Evolutionary conservation across 2,329 filamentous ascomycete genomes (phyloP), one percentile per base, ranked within the genome.

Genomic region (Colletotrichum brevisporum): DNA sequence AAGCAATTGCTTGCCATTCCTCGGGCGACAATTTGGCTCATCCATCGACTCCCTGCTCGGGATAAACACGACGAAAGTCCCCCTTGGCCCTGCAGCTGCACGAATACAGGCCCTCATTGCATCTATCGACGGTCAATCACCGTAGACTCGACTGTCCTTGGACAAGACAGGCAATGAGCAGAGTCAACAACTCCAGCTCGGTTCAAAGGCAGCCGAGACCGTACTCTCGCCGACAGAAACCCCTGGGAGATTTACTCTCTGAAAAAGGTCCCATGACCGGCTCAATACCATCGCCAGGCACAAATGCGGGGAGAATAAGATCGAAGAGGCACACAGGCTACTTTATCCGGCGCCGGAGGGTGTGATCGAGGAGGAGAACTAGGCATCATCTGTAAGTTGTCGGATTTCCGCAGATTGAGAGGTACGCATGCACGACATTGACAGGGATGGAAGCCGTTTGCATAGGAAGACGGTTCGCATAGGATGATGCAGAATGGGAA

Each of bases 381-480:
- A 48, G 43, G 43, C 31, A 36, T 10, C 31, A 36, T 36, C 6
- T 36, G 31, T 41, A n/a, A 26, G 21, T 4, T 54, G 10, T 54
- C 13, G 3, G 12, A 52, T 58, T 48, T 36, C 21, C 47, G 16
- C 55, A 58, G 55, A 58, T 27, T 13, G 12, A 24, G 5, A 6
- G 31, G 31, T 18, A 8, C 48, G 55, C 43, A 58, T 58, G 55
- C 55, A 58, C 55, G 41, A 58, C 15, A 58, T 31, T 36, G 41
- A 24, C 55, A 31, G 31, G 43, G 21, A 21, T 15, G 8, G 16
- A 50, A 4, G 2, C 31, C 9, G 31, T 36, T 10, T 8, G 31
- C 8, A 18, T 18, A 24, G 41, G 41, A 5, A 2, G 3, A n/a
- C n/a, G n/a, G 31, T 36, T 10, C 31, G 31, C 8, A 18, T 18